phyloP scores from a whole-genome alignment of 768 basidiomycete genomes.

The Antrodiella citrinella region DNA sequence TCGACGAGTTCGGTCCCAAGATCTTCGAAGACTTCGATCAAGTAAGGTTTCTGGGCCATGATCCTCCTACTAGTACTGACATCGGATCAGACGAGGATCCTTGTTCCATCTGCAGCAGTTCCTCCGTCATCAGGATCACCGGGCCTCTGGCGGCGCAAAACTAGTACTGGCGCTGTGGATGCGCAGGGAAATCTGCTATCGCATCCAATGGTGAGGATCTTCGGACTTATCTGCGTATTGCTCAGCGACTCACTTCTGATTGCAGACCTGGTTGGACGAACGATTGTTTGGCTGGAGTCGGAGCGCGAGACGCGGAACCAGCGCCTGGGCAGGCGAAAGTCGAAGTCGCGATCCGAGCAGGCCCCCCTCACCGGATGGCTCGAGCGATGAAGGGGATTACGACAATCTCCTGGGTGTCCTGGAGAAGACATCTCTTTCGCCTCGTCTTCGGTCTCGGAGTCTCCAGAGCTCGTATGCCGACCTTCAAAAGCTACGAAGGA shows the following conservation, averaged over 20 bases:
- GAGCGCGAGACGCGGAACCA: slow-evolving; percentile 71
- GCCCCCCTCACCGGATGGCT: slow-evolving; percentile 62
- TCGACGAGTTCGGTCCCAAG: slow-evolving; percentile 84
- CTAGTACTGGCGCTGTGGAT: slow-evolving; percentile 74
- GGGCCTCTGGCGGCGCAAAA: slow-evolving; percentile 75
- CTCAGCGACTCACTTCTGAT: too few species aligned
- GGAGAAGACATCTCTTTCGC: slow-evolving; percentile 36
- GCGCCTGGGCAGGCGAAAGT: slow-evolving; percentile 67
- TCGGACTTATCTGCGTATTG: too few species aligned
- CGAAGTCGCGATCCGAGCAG: slow-evolving; percentile 51
- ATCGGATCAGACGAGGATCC: slow-evolving; percentile 62
- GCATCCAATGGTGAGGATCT: slow-evolving; percentile 78
- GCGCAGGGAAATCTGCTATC: slow-evolving; percentile 77
- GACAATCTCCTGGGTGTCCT: slow-evolving; percentile 77
- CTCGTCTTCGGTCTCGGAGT: slow-evolving; percentile 23
- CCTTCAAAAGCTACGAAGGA: slow-evolving; percentile 16
- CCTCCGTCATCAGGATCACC: slow-evolving; percentile 72
- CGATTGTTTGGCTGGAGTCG: slow-evolving; percentile 88
- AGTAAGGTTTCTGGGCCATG: slow-evolving; percentile 28
- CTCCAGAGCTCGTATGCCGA: slow-evolving; percentile 14
- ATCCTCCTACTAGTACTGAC: background rate
- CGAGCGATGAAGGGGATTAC: slow-evolving; percentile 89
- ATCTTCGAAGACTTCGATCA: slow-evolving; percentile 83
- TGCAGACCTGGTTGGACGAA: slow-evolving; percentile 83
- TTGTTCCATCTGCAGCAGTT: slow-evolving; percentile 76